These are phyloP conservation scores for Coemansia sp. DNA, from an alignment of 192 early-diverging fungal species.

Conservation along the genomic window DNA sequence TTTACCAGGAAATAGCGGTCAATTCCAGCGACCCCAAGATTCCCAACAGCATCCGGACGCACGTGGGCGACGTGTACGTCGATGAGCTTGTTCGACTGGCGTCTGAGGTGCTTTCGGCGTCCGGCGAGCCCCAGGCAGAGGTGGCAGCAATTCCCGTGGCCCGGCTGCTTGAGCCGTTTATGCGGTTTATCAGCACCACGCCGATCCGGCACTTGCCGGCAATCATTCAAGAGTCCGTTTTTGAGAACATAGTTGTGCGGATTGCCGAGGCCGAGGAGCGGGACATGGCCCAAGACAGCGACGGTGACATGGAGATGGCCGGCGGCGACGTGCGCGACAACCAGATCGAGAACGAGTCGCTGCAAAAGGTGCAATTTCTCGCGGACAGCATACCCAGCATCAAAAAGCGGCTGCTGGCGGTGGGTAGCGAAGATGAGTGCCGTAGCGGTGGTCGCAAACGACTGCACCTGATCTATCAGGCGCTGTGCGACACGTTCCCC, in stretches of 20 bases:
- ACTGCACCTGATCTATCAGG: slow-evolving; percentile 41
- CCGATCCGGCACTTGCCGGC: slow-evolving; percentile 36
- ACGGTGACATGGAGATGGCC: background rate
- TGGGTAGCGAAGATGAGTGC: slow-evolving; percentile 25
- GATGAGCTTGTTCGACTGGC: slow-evolving; percentile 43
- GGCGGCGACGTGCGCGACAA: slow-evolving; percentile 19
- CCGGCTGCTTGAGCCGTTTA: slow-evolving; percentile 39
- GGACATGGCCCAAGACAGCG: slow-evolving; percentile 2
- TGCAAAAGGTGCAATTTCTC: slow-evolving; percentile 36
- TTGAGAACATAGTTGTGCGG: slow-evolving; percentile 41
- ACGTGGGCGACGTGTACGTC: slow-evolving; percentile 40
- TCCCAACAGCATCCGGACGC: slow-evolving; percentile 36
- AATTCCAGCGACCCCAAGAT: slow-evolving; percentile 30
- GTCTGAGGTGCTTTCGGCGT: slow-evolving; percentile 5
- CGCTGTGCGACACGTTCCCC: slow-evolving; percentile 43
- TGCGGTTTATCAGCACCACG: slow-evolving; percentile 36
- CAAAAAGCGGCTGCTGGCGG: slow-evolving; percentile 33
- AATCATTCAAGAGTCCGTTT: slow-evolving; percentile 37
- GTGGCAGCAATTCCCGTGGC: slow-evolving; percentile 29
- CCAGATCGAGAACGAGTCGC: slow-evolving; percentile 26
- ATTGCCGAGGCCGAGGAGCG: slow-evolving; percentile 48
- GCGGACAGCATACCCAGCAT: slow-evolving; percentile 34
- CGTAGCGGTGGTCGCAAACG: slow-evolving; percentile 34
- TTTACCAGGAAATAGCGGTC: slow-evolving; percentile 25
- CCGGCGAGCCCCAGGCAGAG: slow-evolving; percentile 7